Evolutionary conservation across 164 flowering plant genomes (phyloP).

Genomic region (Umbilicus rupestris): DNA sequence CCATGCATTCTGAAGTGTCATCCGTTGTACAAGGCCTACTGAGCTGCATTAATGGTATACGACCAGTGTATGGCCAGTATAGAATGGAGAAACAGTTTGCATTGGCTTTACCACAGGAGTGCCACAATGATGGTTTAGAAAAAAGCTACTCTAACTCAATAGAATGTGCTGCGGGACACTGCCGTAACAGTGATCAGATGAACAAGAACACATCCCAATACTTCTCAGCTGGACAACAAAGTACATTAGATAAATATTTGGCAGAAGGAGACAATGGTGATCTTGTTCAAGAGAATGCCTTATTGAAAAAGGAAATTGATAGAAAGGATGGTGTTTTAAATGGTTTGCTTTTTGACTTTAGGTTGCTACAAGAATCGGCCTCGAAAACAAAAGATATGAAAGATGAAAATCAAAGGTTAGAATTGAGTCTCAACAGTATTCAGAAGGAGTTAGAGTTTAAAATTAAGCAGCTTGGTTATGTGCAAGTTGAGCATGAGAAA

Average conservation of each 20-base stretch:
- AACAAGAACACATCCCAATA: neutral
- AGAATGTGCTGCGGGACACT: neutral
- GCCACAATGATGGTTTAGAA: conserved; percentile 19
- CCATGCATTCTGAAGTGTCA: conserved; percentile 26
- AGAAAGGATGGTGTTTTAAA: conserved; percentile 51
- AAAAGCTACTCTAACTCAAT: conserved; percentile 3
- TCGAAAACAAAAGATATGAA: conserved; percentile 47
- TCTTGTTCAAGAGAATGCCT: conserved; percentile 29
- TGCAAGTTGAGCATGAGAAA: conserved; percentile 29
- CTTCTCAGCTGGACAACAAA: conserved; percentile 13
- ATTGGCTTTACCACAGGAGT: conserved; percentile 31
- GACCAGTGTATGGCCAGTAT: conserved; percentile 40
- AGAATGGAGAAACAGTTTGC: conserved; percentile 34
- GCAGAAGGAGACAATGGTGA: conserved; percentile 23
- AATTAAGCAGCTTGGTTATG: conserved; percentile 35
- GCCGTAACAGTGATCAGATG: conserved; percentile 6
- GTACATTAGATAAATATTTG: conserved; percentile 6
- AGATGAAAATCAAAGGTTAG: conserved; percentile 50
- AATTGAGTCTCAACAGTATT: conserved; percentile 25
- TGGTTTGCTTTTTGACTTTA: conserved; percentile 74
- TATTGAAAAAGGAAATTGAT: conserved; percentile 42
- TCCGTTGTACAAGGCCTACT: conserved; percentile 28
- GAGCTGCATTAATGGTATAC: conserved; percentile 20
- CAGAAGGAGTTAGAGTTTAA: conserved; percentile 41
- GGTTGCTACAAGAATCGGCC: conserved; percentile 76